Conservation (phyloP, 176 grass and related monocot genomes). For the Musa troglodytarum region DNA sequence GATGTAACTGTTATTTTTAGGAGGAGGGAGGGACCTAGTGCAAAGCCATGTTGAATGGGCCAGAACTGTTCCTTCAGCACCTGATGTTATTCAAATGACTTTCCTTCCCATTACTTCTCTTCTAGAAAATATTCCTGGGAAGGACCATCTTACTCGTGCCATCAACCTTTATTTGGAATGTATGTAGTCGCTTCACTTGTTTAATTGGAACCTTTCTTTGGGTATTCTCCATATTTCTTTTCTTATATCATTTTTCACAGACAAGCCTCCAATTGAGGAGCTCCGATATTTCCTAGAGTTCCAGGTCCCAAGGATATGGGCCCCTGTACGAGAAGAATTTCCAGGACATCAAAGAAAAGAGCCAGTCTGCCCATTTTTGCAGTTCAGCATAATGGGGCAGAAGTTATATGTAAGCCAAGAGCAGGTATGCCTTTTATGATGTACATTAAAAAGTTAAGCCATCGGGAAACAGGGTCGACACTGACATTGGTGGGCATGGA, state of each 20-base stretch:
- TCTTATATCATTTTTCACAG: slow-evolving; percentile 22
- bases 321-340: slow-evolving; percentile 40
- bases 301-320: slow-evolving; percentile 54
- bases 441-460: background rate
- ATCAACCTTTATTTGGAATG: slow-evolving; percentile 75
- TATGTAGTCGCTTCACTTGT: slow-evolving; percentile 23
- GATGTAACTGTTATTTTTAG: slow-evolving; percentile 71
- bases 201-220: background rate
- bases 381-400: slow-evolving; percentile 63
- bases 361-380: slow-evolving; percentile 54
- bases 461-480: background rate
- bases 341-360: slow-evolving; percentile 54
- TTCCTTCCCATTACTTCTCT: slow-evolving; percentile 51
- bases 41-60: slow-evolving; percentile 46
- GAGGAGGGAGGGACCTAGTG: slow-evolving; percentile 60
- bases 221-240: background rate
- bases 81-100: slow-evolving; percentile 58
- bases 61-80: slow-evolving; percentile 36
- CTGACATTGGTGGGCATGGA: background rate
- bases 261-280: slow-evolving; percentile 70
- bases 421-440: slow-evolving; percentile 16
- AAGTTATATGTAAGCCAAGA: slow-evolving; percentile 66
- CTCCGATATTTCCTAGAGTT: slow-evolving; percentile 67
- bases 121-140: slow-evolving; percentile 40
- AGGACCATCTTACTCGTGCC: slow-evolving; percentile 42